Evolutionary conservation across 345 rosid genomes (phyloP), one percentile per base, ranked within the genome.

Genomic region (Linum usitatissimum): DNA sequence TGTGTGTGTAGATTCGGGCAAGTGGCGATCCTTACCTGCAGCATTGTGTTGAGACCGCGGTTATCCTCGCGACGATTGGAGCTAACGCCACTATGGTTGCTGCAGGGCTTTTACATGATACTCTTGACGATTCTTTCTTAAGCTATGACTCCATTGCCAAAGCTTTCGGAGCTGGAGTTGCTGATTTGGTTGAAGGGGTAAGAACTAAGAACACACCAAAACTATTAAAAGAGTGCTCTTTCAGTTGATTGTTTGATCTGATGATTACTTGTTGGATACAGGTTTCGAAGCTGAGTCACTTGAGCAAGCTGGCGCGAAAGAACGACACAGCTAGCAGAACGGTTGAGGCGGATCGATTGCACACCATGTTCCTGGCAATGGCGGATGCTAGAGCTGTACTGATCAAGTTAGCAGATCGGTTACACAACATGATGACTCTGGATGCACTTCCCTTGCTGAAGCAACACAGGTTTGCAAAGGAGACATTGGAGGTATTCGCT

Each of bases 301-400:
- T 93, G 63, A 93, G 99, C 73, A 86, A 93, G 75, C 94, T 93
- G 42, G 99, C 99, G 15, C 87, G 97, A 57, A 97, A 93, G 64
- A 89, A 81, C 77, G 83, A 93, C 57, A 90, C 97, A 0, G 99
- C 99, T 0, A 68, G 78, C 78, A 87, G 78, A 75, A 86, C 85
- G 1, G 88, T 77, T 6, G 99, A 93, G 81, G 97, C 97, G 34
- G 97, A 90, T 80, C 84, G 96, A 38, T 74, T 93, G 65, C 99
- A 90, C 61, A 93, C 97, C 19, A 84, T 93, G 96, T 87, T 90
- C 82, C 94, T 93, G 28, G 97, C 88, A 53, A 87, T 93, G 97
- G 87, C 90, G 17, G 99, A 93, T 82, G 97, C 96, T 38, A 82
- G 99, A 77, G 97, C 99, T 53, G 96, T 93, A 66, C 91, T 90